Evolutionary conservation across 2,329 filamentous ascomycete species (phyloP), one percentile per base, ranked within the genome.

Genomic region (Fusarium sambucinum): DNA sequence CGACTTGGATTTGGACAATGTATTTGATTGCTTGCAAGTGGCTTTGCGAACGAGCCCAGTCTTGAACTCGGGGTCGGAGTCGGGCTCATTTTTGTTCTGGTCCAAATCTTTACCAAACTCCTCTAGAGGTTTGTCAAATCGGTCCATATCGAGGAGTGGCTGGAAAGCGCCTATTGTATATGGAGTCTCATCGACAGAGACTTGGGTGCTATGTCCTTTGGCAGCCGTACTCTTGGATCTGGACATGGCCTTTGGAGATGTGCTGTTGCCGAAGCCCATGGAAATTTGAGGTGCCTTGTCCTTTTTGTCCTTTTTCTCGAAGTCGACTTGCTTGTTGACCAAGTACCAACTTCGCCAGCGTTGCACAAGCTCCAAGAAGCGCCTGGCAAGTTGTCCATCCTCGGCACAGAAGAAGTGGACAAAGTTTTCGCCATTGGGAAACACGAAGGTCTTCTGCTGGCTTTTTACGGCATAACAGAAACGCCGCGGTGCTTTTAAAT

Each of bases 311-410:
- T 75, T 77, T 47, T 73, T 76, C 55, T 86, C 85, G 19, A 89
- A 64, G 50, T 80, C 77, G 7, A 80, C 88, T 75, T 90, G 86
- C 63, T 89, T 89, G 71, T 92, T 90, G 42, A 93, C 91, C 10
- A 97, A 81, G 74, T 97, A 97, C 93, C 94, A 97, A 77, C 92
- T 96, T 60, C 95, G 88, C 94, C 94, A 97, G 38, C 81, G 81
- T 65, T 97, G 93, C 2, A 97, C 85, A 25, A 86, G 85, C 17
- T 86, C 83, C 73, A 91, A 89, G 80, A 95, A 97, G 16, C 82
- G 80, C n/a, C 86, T 84, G 1, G 92, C 92, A 1, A 89, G 78
- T 2, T 81, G 77, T 7, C 85, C 81, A 72, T 97, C 92, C 44
- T 93, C 92, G 3, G 91, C 93, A 60, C 89, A 90, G 80, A 98